These are phyloP conservation scores for Cyclotella baltica DNA, from an alignment of 108 stramenopile genomes.

Conservation along the genomic window DNA sequence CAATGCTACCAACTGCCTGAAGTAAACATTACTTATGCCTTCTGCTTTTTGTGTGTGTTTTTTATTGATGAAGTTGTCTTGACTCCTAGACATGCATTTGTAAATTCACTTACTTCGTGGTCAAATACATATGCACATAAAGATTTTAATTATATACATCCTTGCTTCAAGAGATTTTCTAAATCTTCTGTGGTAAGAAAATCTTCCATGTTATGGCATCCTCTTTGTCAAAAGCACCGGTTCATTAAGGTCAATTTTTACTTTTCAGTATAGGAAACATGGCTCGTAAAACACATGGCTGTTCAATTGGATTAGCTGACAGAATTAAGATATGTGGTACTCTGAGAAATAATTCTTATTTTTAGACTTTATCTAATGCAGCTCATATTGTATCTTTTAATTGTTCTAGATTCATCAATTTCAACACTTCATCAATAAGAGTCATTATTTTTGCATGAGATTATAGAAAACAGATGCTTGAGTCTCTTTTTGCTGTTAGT, in stretches of 20 bases:
- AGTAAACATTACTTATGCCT: no score
- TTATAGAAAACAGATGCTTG: background rate
- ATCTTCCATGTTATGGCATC: no score
- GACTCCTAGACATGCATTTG: no score
- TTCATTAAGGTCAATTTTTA: constrained; percentile 3
- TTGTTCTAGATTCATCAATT: constrained; percentile 3
- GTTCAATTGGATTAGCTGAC: background rate
- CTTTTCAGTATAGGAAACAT: background rate
- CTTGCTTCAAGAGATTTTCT: background rate
- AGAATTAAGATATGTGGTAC: constrained; percentile 1
- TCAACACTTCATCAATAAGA: background rate
- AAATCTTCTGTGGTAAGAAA: background rate
- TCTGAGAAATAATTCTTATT: background rate
- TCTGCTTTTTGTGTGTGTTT: no score
- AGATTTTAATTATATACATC: no score
- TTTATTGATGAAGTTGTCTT: no score
- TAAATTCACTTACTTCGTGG: no score
- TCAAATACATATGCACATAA: no score
- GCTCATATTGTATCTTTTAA: background rate
- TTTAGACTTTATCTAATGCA: background rate
- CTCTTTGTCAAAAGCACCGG: background rate
- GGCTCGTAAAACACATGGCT: background rate
- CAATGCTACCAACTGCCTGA: background rate
- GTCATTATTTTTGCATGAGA: background rate
- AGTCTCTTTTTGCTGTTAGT: background rate